Evolutionary conservation across 2,329 filamentous ascomycete genomes (phyloP).

Genomic region (Penicillium sp.): DNA sequence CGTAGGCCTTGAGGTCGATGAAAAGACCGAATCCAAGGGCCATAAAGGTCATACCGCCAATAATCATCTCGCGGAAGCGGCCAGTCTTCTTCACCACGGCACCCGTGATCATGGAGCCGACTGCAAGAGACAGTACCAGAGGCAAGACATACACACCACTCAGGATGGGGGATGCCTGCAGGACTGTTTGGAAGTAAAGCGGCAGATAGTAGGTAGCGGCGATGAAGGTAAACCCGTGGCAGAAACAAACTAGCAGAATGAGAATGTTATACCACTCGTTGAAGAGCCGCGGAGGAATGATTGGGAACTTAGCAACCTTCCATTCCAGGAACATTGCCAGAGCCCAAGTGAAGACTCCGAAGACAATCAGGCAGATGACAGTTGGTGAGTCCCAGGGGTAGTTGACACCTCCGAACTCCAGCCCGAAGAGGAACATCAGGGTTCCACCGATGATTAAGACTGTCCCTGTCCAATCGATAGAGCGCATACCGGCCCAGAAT

Average conservation of each 20-base stretch:
- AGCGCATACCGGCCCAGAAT: conserved; percentile 55
- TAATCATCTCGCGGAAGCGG: conserved; percentile 61
- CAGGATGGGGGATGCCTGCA: conserved; percentile 65
- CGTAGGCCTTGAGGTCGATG: conserved; percentile 56
- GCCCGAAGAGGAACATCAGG: conserved; percentile 79
- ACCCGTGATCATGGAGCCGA: conserved; percentile 59
- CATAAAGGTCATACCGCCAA: conserved; percentile 57
- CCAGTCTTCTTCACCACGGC: conserved; percentile 73
- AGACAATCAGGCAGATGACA: conserved; percentile 74
- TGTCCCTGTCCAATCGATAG: conserved; percentile 64
- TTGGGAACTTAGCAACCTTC: conserved; percentile 69
- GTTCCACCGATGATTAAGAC: conserved; percentile 70
- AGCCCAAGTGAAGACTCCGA: conserved; percentile 61
- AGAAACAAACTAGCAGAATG: conserved; percentile 64
- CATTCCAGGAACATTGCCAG: conserved; percentile 72
- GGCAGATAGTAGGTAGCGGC: conserved; percentile 76
- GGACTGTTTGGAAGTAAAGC: conserved; percentile 77
- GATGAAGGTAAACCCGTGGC: conserved; percentile 75
- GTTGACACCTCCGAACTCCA: conserved; percentile 76
- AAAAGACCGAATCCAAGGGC: conserved; percentile 65
- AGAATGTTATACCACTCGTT: conserved; percentile 63
- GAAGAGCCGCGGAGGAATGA: conserved; percentile 75
- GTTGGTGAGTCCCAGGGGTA: conserved; percentile 72
- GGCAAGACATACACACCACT: conserved; percentile 74
- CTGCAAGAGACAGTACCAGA: conserved; percentile 64